Evolutionary conservation across 78 protist genomes (phyloP), one percentile per base, ranked within the genome.

Genomic region (Protostelium mycophagum): DNA sequence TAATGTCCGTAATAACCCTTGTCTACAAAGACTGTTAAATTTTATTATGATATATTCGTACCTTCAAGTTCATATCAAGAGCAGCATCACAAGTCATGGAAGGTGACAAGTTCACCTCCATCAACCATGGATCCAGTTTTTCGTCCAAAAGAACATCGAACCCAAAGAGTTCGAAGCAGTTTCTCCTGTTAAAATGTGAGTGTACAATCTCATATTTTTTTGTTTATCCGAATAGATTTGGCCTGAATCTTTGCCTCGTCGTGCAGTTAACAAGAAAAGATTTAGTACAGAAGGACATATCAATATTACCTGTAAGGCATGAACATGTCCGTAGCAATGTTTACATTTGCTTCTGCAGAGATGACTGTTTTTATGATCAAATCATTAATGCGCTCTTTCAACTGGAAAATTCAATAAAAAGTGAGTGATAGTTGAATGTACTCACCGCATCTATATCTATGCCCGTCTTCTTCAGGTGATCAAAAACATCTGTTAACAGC

Each of bases 61-160:
- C 73, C 73, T 51, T 51, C 16, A 51, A 16, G 16, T 51, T 51
- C 31, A 51, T 5, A 51, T 51, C 73, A 16, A 51, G 5, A 16
- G 73, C 31, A 51, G 73, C 73, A 51, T 83, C 89, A 1, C 90
- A 88, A 28, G 85, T 39, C 88, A 94, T 88, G 28, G 95, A 90
- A 36, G 98, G 98, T 28, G 88, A 36, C 28, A 94, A 89, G 88
- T 96, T 96, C 37, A 96, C 96, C 84, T 96, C 98, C 29, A 96
- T 83, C 29, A 96, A 90, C 95, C 96, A 94, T 9, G 96, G 96
- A 37, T 84, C 90, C 38, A 88, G 63, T 35, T 0, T 0, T 29
- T 35, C 91, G 86, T 97, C 98, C 9, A 95, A 38, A 38, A 97
- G 37, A n/a, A 97, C 34, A 86, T 97, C 98, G 86, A 91, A 89